Evolutionary conservation across 306 rosid genomes (phyloP), one percentile per base, ranked within the genome.

Genomic region (Astragalus glycyphyllos): DNA sequence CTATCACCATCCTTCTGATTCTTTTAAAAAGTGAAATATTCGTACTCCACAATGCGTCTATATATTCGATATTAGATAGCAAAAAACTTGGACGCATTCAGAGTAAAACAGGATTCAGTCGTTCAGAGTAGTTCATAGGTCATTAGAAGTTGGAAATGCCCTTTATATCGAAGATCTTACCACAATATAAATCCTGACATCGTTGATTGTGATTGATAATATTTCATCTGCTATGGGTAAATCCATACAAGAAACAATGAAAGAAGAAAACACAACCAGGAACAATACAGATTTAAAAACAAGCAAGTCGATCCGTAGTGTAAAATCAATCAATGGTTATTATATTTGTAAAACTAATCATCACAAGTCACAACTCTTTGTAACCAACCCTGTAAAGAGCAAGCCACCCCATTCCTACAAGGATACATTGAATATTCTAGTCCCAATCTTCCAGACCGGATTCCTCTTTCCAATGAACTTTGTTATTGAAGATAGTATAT

Each of bases 381-480:
- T 58, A n/a, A n/a, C n/a, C n/a, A 29, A 5, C 55, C 45, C 4
- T 5, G 44, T 16, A 51, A 50, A 42, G 45, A 41, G 51, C 26
- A 7, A 54, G 41, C 51, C 8, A 46, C 11, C 46, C 58, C 59
- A 59, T 38, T 34, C 17, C 47, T 59, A 45, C 76, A 42, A 78
- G 49, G 74, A 48, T 20, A 63, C 58, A 62, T 50, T 75, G 61
- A 83, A 55, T 61, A 83, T 45, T 45, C 60, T 56, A 71, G 81
- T 12, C 47, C 79, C 84, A 20, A 71, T 40, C 76, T 83, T 79
- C 79, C 86, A 72, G 54, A 76, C 5, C 0, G 56, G 46, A 47
- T 55, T 67, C 74, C 45, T 83, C 82, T 72, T 79, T 67, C 74
- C 82, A 63, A 75, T 23, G 54, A 79, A 68, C 13, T 79, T 79